These are phyloP conservation scores for Collybiopsis confluens DNA, from an alignment of 768 basidiomycete genomes.

Conservation along the genomic window DNA sequence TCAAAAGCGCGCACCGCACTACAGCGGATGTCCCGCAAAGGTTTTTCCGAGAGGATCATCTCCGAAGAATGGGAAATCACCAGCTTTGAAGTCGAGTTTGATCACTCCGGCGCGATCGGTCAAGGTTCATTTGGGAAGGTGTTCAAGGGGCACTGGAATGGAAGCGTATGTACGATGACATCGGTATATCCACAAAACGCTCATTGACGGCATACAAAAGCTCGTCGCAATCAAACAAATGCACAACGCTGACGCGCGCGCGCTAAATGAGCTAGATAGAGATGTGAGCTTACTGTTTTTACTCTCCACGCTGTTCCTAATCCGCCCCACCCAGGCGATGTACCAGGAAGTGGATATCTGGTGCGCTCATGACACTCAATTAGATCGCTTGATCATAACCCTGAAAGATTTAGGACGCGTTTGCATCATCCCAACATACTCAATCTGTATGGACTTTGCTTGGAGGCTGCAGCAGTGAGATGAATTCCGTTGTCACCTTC, in stretches of 20 bases:
- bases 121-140: slow-evolving; percentile 14
- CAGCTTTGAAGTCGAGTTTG: slow-evolving; percentile 14
- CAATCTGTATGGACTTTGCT: slow-evolving; percentile 12
- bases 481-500: no score
- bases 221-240: slow-evolving; percentile 15
- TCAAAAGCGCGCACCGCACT: not conserved
- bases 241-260: slow-evolving; percentile 11
- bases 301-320: not conserved
- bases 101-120: slow-evolving; percentile 4
- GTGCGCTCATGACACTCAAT: not conserved
- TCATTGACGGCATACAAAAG: not conserved
- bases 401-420: not conserved
- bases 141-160: slow-evolving; percentile 12
- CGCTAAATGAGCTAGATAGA: slow-evolving; percentile 7
- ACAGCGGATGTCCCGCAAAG: not conserved
- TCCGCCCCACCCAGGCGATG: not conserved
- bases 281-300: slow-evolving; percentile 5
- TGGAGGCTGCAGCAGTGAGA: slow-evolving; percentile 10
- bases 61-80: slow-evolving; percentile 6
- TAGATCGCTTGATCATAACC: not conserved
- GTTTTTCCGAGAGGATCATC: not conserved
- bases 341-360: not conserved
- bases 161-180: not conserved
- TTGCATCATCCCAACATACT: slow-evolving; percentile 15
- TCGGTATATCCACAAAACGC: not conserved